These are phyloP conservation scores for Pulveroboletus sp. DNA, from an alignment of 768 basidiomycete genomes.

Conservation along the genomic window DNA sequence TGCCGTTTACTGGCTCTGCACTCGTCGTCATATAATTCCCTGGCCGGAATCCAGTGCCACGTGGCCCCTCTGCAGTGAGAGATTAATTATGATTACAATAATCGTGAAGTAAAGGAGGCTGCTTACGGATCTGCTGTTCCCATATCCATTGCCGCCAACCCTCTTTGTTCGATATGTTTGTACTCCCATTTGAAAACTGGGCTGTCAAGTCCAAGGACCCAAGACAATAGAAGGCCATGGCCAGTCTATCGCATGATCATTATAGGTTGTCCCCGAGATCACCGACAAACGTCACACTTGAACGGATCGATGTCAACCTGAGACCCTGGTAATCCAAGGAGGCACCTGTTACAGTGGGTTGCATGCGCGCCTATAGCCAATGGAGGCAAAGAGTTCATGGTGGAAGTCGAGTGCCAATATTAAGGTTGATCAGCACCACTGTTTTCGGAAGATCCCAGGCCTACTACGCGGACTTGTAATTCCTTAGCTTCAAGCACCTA, in stretches of 20 bases:
- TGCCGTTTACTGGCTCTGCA: constrained; percentile 13
- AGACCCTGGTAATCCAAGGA: constrained; percentile 66
- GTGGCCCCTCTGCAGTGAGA: constrained; percentile 50
- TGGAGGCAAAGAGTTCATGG: constrained; percentile 19
- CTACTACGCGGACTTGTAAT: background rate
- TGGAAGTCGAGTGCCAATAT: background rate
- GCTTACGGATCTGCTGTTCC: constrained; percentile 71
- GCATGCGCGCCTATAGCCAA: constrained; percentile 55
- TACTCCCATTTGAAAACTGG: constrained; percentile 37
- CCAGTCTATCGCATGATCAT: constrained; percentile 52
- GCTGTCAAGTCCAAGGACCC: constrained; percentile 79
- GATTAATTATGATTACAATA: background rate
- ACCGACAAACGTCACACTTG: constrained; percentile 44
- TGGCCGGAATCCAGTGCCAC: constrained; percentile 72
- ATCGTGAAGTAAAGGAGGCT: constrained; percentile 2
- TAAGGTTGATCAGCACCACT: background rate
- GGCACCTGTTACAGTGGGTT: constrained; percentile 63
- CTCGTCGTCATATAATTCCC: constrained; percentile 64
- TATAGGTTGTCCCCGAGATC: constrained; percentile 12
- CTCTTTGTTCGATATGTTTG: constrained; percentile 50
- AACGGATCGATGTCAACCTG: constrained; percentile 72
- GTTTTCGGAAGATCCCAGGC: too few relatives aligned
- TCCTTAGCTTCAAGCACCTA: background rate
- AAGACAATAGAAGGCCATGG: constrained; percentile 86
- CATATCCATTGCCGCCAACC: constrained; percentile 86